Conservation (phyloP, 2,329 filamentous ascomycete genomes). For the Xylariaceae sp. region DNA sequence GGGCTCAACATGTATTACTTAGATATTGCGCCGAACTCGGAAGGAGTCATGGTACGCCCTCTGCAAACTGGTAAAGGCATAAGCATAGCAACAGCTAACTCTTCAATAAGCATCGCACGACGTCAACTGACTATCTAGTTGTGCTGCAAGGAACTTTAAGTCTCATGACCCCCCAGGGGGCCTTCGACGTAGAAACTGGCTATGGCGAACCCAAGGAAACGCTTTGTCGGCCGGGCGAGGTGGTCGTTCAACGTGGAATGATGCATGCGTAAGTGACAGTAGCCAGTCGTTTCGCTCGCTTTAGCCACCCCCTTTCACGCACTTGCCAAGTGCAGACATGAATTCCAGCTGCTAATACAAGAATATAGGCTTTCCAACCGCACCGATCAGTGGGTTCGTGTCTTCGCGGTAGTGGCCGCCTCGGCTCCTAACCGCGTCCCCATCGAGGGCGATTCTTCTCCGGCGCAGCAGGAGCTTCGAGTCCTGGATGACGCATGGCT, state of each 20-base stretch:
- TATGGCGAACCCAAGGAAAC: constrained; percentile 38
- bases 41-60: constrained; percentile 36
- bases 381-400: constrained; percentile 37
- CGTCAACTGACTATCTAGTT: constrained; percentile 42
- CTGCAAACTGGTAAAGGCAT: not conserved
- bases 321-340: not conserved
- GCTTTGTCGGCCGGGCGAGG: constrained; percentile 36
- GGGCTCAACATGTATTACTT: constrained; percentile 41
- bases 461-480: constrained; percentile 15
- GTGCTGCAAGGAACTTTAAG: constrained; percentile 39
- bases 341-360: not conserved
- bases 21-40: constrained; percentile 38
- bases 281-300: not conserved
- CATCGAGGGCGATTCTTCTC: constrained; percentile 18
- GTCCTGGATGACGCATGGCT: constrained; percentile 31
- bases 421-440: constrained; percentile 36
- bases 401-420: constrained; percentile 31
- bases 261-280: constrained; percentile 43
- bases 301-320: not conserved
- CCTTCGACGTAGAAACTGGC: constrained; percentile 36
- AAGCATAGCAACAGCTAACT: constrained; percentile 3
- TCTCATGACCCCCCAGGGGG: constrained; percentile 35
- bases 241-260: constrained; percentile 40
- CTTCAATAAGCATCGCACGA: constrained; percentile 39
- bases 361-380: constrained; percentile 37